Evolutionary conservation across 2,329 filamentous ascomycete species (phyloP), one percentile per base, ranked within the genome.

Genomic region (Alternaria postmessia): DNA sequence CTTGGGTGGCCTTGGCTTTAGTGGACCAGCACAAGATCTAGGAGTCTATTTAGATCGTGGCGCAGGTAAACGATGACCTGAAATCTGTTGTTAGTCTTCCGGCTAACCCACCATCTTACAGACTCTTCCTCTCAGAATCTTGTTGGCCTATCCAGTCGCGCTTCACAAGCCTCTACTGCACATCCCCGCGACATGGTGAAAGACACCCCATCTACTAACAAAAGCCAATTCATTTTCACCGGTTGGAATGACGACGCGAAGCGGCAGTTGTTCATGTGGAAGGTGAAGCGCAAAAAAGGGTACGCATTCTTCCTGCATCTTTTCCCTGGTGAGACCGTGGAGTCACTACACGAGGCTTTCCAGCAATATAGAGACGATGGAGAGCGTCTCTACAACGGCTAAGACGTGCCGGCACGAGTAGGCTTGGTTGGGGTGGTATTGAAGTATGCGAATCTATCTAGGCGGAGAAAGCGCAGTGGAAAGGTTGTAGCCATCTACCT

Each of bases 241-340:
- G 43, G 43, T 5, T 59, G 56, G 56, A 43, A 59, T n/a, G 51
- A 59, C 16, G 51, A 54, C 24, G 51, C 56, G 6, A 59, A 59
- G 20, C 38, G 34, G 30, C 34, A 22, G 22, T 16, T 59, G 28
- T 59, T 54, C 36, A 28, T 46, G 28, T 54, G 56, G 56, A 59
- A 54, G 24, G 26, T 36, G 7, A 42, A 54, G 24, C 38, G 38
- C 24, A 59, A 49, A 28, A 59, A 59, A 42, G 56, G 56, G 8
- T 39, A 39, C 24, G 16, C 14, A 7, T 30, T 48, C 26, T 54
- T 54, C 32, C 3, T 48, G 16, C 51, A 49, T 26, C 34, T 48
- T 12, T 59, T 59, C 39, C 51, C 56, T 9, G 51, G 56, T 7
- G 56, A 59, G 36, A 59, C 56, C 6, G 41, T 14, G 11, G 51